phyloP scores from a whole-genome alignment of 2,329 filamentous ascomycete species.

The Westerdykella sp. region DNA sequence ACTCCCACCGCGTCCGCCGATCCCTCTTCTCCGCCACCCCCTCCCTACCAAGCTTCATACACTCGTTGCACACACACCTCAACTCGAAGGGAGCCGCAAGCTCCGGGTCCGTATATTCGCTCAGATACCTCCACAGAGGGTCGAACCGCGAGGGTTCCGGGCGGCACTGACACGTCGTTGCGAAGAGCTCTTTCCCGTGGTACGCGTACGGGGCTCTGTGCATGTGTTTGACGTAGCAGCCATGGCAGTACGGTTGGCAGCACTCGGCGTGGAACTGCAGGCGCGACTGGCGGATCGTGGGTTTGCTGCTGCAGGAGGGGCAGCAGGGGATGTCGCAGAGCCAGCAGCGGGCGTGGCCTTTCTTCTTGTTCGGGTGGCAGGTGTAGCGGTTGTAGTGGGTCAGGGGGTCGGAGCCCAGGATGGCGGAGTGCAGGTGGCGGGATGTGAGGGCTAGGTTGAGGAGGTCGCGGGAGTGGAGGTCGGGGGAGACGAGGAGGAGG shows the following conservation, averaged over 20 bases:
- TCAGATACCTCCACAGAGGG: slow-evolving; percentile 2
- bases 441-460: slow-evolving; percentile 19
- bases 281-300: slow-evolving; percentile 5
- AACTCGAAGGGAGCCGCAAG: not conserved
- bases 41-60: slow-evolving; percentile 3
- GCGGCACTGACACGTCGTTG: slow-evolving; percentile 13
- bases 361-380: slow-evolving; percentile 9
- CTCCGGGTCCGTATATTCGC: not conserved
- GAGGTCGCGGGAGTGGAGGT: slow-evolving; percentile 26
- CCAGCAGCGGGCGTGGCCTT: slow-evolving; percentile 13
- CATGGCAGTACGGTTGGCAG: slow-evolving; percentile 18
- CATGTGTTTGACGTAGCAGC: not conserved
- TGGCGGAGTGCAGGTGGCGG: slow-evolving; percentile 17
- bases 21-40: slow-evolving; percentile 9
- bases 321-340: slow-evolving; percentile 19
- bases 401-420: slow-evolving; percentile 10
- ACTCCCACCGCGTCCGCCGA: slow-evolving; percentile 9
- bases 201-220: not conserved
- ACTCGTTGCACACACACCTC: slow-evolving; percentile 12
- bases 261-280: slow-evolving; percentile 15
- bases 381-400: slow-evolving; percentile 17
- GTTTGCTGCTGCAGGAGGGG: slow-evolving; percentile 1
- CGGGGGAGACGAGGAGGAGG: slow-evolving; percentile 16
- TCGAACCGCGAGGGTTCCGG: not conserved
- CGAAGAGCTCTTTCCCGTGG: not conserved